These are phyloP conservation scores for Aquilaria agallochum DNA, from an alignment of 441 rosid genomes.

Conservation along the genomic window DNA sequence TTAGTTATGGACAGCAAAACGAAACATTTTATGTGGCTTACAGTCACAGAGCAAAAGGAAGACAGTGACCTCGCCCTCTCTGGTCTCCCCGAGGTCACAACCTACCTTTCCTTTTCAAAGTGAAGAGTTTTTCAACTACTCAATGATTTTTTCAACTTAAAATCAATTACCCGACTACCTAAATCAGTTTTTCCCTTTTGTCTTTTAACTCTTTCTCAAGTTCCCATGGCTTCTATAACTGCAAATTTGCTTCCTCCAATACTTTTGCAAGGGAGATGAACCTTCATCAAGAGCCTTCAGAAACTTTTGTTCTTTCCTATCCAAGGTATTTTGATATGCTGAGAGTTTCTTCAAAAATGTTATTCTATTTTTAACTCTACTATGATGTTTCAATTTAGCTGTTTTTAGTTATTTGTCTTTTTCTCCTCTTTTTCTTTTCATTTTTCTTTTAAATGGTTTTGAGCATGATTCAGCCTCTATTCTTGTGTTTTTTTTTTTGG, in stretches of 20 bases:
- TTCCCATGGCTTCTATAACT: slow-evolving; percentile 48
- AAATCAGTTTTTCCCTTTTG: neutral
- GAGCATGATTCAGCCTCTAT: neutral
- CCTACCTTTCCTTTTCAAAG: too few species aligned
- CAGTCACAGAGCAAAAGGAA: too few species aligned
- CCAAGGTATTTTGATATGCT: slow-evolving; percentile 26
- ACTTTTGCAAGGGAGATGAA: slow-evolving; percentile 24
- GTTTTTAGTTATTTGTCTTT: too few species aligned
- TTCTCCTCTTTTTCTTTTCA: too few species aligned
- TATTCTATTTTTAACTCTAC: neutral
- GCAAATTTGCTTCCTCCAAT: slow-evolving; percentile 39
- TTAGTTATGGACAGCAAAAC: too few species aligned
- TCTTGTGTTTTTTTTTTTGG: neutral
- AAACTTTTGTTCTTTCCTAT: slow-evolving; percentile 31
- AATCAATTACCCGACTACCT: slow-evolving; percentile 4
- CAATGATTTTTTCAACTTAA: neutral
- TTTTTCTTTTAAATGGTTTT: too few species aligned
- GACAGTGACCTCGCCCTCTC: too few species aligned
- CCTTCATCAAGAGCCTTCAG: slow-evolving; percentile 33
- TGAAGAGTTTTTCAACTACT: too few species aligned
- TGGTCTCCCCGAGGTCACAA: too few species aligned
- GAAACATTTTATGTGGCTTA: too few species aligned
- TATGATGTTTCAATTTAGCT: neutral
- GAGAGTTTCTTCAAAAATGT: neutral
- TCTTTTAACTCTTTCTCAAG: slow-evolving; percentile 13